phyloP scores from a whole-genome alignment of 23 red algal species.

The Cyanidioschyzon merolae region DNA sequence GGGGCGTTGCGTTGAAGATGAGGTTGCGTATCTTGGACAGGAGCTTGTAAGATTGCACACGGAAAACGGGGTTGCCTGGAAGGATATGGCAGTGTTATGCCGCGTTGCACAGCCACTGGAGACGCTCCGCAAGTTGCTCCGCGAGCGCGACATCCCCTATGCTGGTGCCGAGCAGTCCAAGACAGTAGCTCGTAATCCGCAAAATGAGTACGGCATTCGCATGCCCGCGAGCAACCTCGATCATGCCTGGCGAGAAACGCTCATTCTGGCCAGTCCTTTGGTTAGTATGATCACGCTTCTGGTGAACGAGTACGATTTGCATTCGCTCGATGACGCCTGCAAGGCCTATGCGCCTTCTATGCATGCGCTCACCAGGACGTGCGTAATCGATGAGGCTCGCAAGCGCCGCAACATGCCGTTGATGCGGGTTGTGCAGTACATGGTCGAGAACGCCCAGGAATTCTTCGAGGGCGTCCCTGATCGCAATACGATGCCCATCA shows the following conservation, averaged over 20 bases:
- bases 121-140: neutral
- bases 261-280: neutral
- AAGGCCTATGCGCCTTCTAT: neutral
- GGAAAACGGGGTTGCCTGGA: neutral
- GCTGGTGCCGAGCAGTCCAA: neutral
- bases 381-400: neutral
- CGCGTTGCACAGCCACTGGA: neutral
- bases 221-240: neutral
- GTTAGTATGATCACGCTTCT: neutral
- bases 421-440: neutral
- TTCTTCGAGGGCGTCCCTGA: neutral
- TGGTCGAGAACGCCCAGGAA: neutral
- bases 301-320: neutral
- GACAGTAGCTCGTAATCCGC: neutral
- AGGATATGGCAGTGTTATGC: neutral
- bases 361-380: slow-evolving; percentile 6
- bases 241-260: neutral
- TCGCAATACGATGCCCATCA: no score
- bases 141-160: neutral
- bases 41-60: neutral
- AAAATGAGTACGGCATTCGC: neutral
- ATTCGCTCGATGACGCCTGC: neutral
- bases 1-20: neutral
- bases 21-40: neutral
- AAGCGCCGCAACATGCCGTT: neutral